Conservation (phyloP, 192 early-diverging fungal species). For the Oehlia diaphana region DNA sequence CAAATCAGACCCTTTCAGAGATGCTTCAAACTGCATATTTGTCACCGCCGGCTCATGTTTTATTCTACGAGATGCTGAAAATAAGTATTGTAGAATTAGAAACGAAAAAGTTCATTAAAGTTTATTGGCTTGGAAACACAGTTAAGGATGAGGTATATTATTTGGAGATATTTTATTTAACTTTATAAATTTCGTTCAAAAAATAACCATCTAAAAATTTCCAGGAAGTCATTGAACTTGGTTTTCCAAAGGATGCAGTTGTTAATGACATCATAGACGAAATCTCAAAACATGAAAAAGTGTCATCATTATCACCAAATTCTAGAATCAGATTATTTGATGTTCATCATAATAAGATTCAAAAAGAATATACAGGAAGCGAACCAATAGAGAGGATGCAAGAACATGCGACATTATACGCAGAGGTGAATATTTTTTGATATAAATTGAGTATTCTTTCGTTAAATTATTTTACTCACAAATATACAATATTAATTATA, state of each 20-base stretch:
- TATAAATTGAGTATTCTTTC: no score
- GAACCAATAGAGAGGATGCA: slow-evolving; percentile 54
- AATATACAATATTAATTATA: no score
- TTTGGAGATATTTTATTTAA: neutral
- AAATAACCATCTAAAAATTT: no score
- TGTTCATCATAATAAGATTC: slow-evolving; percentile 50
- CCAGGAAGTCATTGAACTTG: slow-evolving; percentile 50
- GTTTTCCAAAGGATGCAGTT: slow-evolving; percentile 65
- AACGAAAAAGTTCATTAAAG: slow-evolving; percentile 68
- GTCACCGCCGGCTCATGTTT: slow-evolving; percentile 37
- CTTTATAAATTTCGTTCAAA: no score
- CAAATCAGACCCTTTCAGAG: no score
- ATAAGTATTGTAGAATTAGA: slow-evolving; percentile 82
- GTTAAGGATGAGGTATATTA: slow-evolving; percentile 62
- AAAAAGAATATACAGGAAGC: slow-evolving; percentile 38
- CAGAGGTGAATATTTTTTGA: slow-evolving; percentile 45
- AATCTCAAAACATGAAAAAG: slow-evolving; percentile 42
- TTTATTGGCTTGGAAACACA: slow-evolving; percentile 65
- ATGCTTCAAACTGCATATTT: slow-evolving; percentile 4
- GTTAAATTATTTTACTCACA: no score
- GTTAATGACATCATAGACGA: slow-evolving; percentile 53
- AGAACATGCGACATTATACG: slow-evolving; percentile 53
- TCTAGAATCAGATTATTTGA: slow-evolving; percentile 61
- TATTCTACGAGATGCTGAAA: slow-evolving; percentile 87
- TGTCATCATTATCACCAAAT: slow-evolving; percentile 44